Conservation (phyloP, 768 basidiomycete species). For the Pleurotus tuoliensis region DNA sequence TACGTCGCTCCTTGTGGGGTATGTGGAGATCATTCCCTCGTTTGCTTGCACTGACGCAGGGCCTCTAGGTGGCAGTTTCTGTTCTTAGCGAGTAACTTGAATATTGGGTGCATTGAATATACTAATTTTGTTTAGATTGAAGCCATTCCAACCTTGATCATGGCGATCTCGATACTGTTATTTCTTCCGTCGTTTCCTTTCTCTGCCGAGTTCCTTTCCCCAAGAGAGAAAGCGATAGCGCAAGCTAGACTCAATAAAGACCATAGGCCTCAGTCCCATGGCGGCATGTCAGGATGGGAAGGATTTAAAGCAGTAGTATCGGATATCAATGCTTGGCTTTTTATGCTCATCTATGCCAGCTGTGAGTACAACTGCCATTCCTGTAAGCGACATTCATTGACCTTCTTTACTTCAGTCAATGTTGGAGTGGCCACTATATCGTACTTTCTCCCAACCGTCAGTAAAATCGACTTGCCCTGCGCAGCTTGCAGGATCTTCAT, state of each 20-base stretch:
- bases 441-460: slow-evolving; percentile 52
- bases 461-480: slow-evolving; percentile 2
- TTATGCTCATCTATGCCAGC: slow-evolving; percentile 49
- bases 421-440: slow-evolving; percentile 53
- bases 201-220: slow-evolving; percentile 46
- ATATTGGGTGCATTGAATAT: background rate
- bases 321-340: slow-evolving; percentile 50
- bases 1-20: slow-evolving; percentile 41
- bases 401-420: slow-evolving; percentile 34
- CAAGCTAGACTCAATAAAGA: slow-evolving; percentile 53
- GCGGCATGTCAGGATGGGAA: slow-evolving; percentile 53
- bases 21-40: slow-evolving; percentile 14
- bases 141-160: slow-evolving; percentile 50
- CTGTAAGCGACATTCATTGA: background rate
- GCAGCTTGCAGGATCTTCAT: background rate
- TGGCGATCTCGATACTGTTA: slow-evolving; percentile 44
- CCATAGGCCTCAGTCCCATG: slow-evolving; percentile 54
- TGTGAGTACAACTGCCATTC: slow-evolving; percentile 28
- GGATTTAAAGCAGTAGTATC: slow-evolving; percentile 49
- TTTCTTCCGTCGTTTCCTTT: slow-evolving; percentile 57
- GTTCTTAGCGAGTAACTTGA: slow-evolving; percentile 34
- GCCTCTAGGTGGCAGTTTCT: slow-evolving; percentile 52
- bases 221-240: slow-evolving; percentile 50
- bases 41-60: slow-evolving; percentile 7
- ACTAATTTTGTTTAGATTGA: slow-evolving; percentile 35